These are phyloP conservation scores for Pyrenochaeta sp. DNA, from an alignment of 2,329 filamentous ascomycete species.

Conservation along the genomic window DNA sequence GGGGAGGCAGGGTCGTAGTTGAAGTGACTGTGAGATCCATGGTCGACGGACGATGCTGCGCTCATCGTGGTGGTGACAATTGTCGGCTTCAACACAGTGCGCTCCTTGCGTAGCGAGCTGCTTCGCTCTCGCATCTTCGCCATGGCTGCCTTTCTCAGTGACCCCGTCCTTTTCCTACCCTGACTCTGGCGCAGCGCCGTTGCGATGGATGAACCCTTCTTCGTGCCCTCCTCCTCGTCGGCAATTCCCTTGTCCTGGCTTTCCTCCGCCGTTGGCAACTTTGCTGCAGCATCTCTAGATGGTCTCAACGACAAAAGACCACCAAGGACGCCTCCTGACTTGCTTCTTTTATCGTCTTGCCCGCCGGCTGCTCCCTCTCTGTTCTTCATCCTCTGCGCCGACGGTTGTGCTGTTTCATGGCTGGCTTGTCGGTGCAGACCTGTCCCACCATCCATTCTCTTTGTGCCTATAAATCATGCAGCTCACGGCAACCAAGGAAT, in stretches of 20 bases:
- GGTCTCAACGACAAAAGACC: constrained; percentile 47
- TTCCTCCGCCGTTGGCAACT: constrained; percentile 25
- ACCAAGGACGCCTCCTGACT: constrained; percentile 72
- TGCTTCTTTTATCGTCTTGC: constrained; percentile 53
- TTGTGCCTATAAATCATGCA: constrained; percentile 21
- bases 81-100: constrained; percentile 17
- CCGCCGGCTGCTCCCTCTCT: constrained; percentile 6
- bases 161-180: constrained; percentile 77
- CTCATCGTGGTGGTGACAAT: constrained; percentile 26
- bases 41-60: constrained; percentile 23
- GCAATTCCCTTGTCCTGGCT: constrained; percentile 22
- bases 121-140: constrained; percentile 60
- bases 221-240: constrained; percentile 38
- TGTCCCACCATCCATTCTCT: constrained; percentile 35
- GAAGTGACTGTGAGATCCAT: constrained; percentile 40
- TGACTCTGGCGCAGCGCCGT: constrained; percentile 59
- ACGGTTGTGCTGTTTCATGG: constrained; percentile 11
- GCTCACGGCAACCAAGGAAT: constrained; percentile 14
- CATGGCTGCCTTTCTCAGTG: constrained; percentile 85
- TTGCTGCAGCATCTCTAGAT: constrained; percentile 40
- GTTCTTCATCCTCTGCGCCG: constrained; percentile 8
- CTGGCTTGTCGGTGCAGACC: constrained; percentile 11
- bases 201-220: constrained; percentile 32
- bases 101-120: constrained; percentile 37
- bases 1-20: constrained; percentile 46